phyloP scores from a whole-genome alignment of 768 basidiomycete species.

The Kwoniella bestiolae region DNA sequence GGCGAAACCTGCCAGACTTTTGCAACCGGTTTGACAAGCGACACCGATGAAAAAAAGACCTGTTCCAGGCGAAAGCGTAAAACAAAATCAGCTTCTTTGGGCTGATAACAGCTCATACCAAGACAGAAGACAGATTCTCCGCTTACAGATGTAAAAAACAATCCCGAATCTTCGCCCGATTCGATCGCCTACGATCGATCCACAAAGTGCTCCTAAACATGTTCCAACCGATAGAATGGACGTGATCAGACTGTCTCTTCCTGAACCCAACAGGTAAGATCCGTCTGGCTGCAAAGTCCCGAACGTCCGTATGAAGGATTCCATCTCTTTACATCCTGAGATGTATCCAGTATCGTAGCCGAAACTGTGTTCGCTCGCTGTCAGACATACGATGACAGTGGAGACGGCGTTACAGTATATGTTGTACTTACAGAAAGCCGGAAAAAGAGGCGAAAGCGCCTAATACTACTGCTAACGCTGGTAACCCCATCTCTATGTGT shows the following conservation, averaged over 20 bases:
- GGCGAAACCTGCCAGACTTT: conserved; percentile 5
- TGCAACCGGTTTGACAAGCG: conserved; percentile 33
- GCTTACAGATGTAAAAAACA: conserved; percentile 13
- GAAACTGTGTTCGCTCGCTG: not conserved
- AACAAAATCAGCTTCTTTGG: not conserved
- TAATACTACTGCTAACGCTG: not conserved
- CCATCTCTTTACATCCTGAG: conserved; percentile 1
- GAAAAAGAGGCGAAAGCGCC: conserved; percentile 4
- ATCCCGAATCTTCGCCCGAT: conserved; percentile 17
- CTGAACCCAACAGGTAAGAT: not conserved
- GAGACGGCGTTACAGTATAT: too few species aligned
- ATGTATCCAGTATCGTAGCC: conserved; percentile 11
- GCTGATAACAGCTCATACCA: not conserved
- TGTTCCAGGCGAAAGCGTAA: not conserved
- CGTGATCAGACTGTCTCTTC: not conserved
- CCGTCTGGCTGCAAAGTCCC: not conserved
- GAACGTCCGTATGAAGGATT: not conserved
- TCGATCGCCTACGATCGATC: not conserved
- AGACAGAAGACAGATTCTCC: not conserved
- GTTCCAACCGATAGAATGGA: conserved; percentile 13
- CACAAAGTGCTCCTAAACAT: conserved; percentile 5
- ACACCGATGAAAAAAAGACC: conserved; percentile 38
- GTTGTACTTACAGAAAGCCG: not conserved
- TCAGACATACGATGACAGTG: too few species aligned
- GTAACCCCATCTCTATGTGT: too few species aligned